phyloP scores from a whole-genome alignment of 2,329 filamentous ascomycete species.

The Xylaria sp. region DNA sequence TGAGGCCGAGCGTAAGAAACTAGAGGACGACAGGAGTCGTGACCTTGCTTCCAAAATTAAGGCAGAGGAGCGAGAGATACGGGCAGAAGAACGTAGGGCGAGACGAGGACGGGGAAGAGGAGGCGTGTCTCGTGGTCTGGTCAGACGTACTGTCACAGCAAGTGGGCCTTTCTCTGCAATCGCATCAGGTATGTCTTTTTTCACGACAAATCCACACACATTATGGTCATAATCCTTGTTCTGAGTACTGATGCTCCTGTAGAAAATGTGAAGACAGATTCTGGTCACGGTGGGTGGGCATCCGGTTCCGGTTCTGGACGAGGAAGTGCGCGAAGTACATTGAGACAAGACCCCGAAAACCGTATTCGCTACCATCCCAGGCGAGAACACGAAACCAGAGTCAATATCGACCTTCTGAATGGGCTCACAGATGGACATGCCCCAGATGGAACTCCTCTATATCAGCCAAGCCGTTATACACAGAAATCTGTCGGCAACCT shows the following conservation, averaged over 20 bases:
- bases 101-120: slow-evolving; percentile 53
- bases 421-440: slow-evolving; percentile 54
- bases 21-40: slow-evolving; percentile 55
- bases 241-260: slow-evolving; percentile 17
- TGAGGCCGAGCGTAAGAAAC: slow-evolving; percentile 60
- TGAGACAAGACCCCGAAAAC: slow-evolving; percentile 51
- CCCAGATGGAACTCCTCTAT: slow-evolving; percentile 60
- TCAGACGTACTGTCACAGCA: slow-evolving; percentile 49
- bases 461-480: slow-evolving; percentile 52
- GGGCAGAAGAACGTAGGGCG: slow-evolving; percentile 52
- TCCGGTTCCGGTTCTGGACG: slow-evolving; percentile 36
- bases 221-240: background rate
- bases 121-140: slow-evolving; percentile 47
- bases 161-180: slow-evolving; percentile 53
- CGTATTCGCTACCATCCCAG: slow-evolving; percentile 56
- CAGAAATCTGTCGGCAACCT: slow-evolving; percentile 52
- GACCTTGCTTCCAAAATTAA: slow-evolving; percentile 49
- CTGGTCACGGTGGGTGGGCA: slow-evolving; percentile 37
- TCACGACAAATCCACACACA: background rate
- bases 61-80: slow-evolving; percentile 49
- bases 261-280: slow-evolving; percentile 46
- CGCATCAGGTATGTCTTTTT: slow-evolving; percentile 43
- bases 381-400: slow-evolving; percentile 59
- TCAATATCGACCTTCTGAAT: slow-evolving; percentile 68
- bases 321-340: slow-evolving; percentile 44